A percentile compares a stretch with the other conserved stretches of the same genome.
These are phyloP conservation scores for Colletotrichum eremochloae DNA, from an alignment of 2,329 filamentous ascomycete species.

Conservation along the genomic window DNA sequence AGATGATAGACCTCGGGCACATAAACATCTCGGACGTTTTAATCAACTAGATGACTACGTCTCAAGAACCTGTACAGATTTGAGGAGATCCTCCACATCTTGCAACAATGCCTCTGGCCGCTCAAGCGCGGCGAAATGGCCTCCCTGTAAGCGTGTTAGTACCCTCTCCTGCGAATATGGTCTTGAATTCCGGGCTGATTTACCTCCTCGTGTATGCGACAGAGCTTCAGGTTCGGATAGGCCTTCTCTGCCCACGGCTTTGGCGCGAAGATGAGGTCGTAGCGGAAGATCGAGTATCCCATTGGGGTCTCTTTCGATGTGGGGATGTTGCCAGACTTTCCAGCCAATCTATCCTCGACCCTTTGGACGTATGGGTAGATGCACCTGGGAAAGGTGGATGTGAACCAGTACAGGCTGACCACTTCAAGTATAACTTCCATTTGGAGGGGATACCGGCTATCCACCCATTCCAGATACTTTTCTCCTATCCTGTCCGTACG, in stretches of 20 bases:
- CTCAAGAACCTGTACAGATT: neutral
- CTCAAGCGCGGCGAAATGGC: constrained; percentile 37
- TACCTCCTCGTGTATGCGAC: constrained; percentile 26
- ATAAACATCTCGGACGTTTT: too few relatives aligned
- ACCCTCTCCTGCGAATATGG: too few relatives aligned
- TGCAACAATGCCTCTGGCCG: constrained; percentile 37
- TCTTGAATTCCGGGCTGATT: accelerated
- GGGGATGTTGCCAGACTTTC: constrained; percentile 41
- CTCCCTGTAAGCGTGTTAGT: neutral
- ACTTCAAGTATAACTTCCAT: constrained; percentile 62
- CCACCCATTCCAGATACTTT: constrained; percentile 68
- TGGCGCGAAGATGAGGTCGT: constrained; percentile 57
- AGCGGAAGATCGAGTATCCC: constrained; percentile 60
- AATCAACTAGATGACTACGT: neutral
- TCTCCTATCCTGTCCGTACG: constrained; percentile 62
- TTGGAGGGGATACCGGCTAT: constrained; percentile 52
- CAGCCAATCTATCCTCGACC: neutral
- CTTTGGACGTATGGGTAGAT: constrained; percentile 63
- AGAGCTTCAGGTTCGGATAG: constrained; percentile 42
- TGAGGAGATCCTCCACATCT: constrained; percentile 26
- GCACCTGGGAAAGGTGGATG: constrained; percentile 59
- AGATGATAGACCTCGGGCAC: neutral
- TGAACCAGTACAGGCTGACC: constrained; percentile 69
- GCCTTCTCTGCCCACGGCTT: constrained; percentile 49
- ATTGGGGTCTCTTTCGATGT: constrained; percentile 57